Base-by-base conservation (phyloP, 192 early-diverging fungal genomes). In the Podila epigama region DNA sequence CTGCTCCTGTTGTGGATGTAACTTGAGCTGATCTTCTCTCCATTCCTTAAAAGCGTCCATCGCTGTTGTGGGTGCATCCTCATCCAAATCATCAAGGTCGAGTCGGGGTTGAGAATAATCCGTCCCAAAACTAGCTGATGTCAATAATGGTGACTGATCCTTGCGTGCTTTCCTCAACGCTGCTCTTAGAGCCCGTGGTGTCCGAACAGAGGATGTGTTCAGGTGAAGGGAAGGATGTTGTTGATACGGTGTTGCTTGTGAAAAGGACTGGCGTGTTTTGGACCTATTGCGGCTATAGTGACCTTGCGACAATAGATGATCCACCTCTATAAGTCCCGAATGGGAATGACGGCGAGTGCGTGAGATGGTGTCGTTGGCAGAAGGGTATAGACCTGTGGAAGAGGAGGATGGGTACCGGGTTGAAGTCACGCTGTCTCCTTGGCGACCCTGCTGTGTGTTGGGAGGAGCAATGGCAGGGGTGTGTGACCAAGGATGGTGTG, bases 141-240 rank as follows among this genome's bases (percentile, higher is more conserved):
- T 75, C 65, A 75, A 42, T 9, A 75, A 52, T 0, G 71, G 71
- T 4, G 71, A 75, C 32, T 75, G 63, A 3, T 75, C 71, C 48
- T 66, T 75, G 42, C 71, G 60, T 1, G 57, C 57, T 57, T 66
- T 66, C 65, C 65, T 54, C 34, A 75, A 52, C 5, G 64, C 71
- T 4, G 58, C n/a, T 56, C 71, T 51, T 22, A 75, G 29, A 8
- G 42, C 37, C 0, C 64, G 63, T 10, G 65, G 60, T 16, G 71
- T 75, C 25, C 58, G 57, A 25, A 53, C 25, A 25, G 42, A n/a
- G n/a, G n/a, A n/a, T n/a, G n/a, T n/a, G n/a, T n/a, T n/a, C n/a
- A n/a, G n/a, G n/a, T n/a, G n/a, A n/a, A n/a, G n/a, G n/a, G n/a
- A n/a, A n/a, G n/a, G 56, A 48, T 67, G 64, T 9, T 55, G 27